Evolutionary conservation across 805 yeast species (phyloP), one percentile per base, ranked within the genome.

Genomic region (Starmerella vitae): DNA sequence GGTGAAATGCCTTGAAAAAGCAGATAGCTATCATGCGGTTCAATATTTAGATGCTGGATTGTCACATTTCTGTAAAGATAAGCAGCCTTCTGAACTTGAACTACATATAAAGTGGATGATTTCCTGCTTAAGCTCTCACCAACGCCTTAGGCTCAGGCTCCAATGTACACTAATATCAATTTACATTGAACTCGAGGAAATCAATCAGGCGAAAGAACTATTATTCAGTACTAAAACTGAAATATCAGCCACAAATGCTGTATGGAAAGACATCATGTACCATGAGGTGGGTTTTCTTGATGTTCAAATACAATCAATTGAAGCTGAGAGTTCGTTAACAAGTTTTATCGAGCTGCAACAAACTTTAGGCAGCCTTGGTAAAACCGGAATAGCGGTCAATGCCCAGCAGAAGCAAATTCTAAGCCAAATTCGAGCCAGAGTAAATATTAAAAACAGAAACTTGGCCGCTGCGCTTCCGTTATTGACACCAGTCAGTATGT

Each of bases 21-120:
- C 27, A 8, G 40, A 37, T 27, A 37, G 40, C 20, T 37, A 30
- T 19, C 14, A 17, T 3, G 20, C 32, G 4, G 17, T 31, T 9
- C 3, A 20, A 10, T 15, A 35, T 9, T 14, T 37, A 14, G 36
- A 31, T 6, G 6, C 22, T n/a, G 28, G 36, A 14, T 31, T 26
- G 33, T 24, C 31, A 3, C 5, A 21, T 10, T 15, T 28, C 14
- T 20, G 20, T 9, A 15, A 21, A 24, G n/a, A n/a, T 13, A 19
- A n/a, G 4, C 25, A 3, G 19, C 21, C 17, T 17, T 5, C 5
- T 4, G 26, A 19, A 12, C 25, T 31, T 5, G 14, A n/a, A 12
- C 26, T 6, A 6, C 14, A 20, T 20, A 5, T 31, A 8, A 6
- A 20, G 4, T 10, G 14, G 8, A 26, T 18, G 10, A 20, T 20